phyloP scores from a whole-genome alignment of 2,329 filamentous ascomycete genomes.

The Trichoderma sp. region DNA sequence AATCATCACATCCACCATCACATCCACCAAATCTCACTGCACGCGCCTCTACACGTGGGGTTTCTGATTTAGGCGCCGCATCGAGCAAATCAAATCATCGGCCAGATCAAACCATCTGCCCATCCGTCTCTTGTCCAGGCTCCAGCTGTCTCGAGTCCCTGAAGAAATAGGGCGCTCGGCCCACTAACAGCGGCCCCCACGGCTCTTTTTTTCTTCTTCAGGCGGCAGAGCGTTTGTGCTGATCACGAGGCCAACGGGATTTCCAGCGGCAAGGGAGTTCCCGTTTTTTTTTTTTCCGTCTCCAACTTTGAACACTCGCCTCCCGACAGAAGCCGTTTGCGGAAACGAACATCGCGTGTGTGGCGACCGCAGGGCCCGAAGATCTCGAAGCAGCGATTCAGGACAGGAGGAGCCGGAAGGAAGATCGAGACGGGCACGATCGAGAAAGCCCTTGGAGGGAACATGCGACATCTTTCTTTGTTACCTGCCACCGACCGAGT shows the following conservation, averaged over 20 bases:
- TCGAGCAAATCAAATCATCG: conserved; percentile 6
- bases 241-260: conserved; percentile 18
- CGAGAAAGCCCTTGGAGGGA: background rate
- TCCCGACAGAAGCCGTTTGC: conserved; percentile 13
- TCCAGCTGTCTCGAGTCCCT: background rate
- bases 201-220: background rate
- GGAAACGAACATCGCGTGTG: conserved; percentile 10
- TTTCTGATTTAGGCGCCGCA: conserved; percentile 15
- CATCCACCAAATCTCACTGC: background rate
- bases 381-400: background rate
- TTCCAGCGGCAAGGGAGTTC: background rate
- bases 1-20: background rate
- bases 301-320: background rate
- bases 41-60: background rate
- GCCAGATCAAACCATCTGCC: background rate
- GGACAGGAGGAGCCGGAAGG: background rate
- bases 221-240: conserved; percentile 12
- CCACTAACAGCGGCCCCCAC: conserved; percentile 7
- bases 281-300: background rate
- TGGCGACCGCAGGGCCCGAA: background rate
- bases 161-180: background rate
- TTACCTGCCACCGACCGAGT: conserved; percentile 19
- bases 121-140: background rate
- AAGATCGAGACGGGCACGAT: background rate
- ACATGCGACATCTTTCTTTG: conserved; percentile 12